A percentile compares a stretch with the other conserved stretches of the same genome.
Evolutionary conservation across 176 grass and related monocot genomes (phyloP).

Genomic region (Carex cristatella): DNA sequence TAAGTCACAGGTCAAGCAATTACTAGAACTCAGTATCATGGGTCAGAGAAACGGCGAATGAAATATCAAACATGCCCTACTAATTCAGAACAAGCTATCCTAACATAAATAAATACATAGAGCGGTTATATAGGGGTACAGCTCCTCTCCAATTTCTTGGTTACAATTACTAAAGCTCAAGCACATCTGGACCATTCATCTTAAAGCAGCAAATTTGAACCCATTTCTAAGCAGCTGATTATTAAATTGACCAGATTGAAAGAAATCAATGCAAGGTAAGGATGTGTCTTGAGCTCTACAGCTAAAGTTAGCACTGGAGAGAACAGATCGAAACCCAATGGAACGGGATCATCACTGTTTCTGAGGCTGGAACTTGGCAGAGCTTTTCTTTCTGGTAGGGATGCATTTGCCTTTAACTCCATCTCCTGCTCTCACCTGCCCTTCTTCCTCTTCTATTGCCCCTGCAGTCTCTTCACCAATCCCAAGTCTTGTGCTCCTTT

Average conservation of each 20-base stretch:
- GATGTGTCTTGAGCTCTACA: background rate
- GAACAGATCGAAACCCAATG: background rate
- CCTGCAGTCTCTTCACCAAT: conserved; percentile 26
- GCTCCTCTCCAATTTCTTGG: background rate
- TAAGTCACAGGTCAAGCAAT: background rate
- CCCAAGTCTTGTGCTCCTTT: conserved; percentile 56
- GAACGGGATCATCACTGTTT: background rate
- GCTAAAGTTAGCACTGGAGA: background rate
- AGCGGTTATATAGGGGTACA: background rate
- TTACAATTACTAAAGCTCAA: background rate
- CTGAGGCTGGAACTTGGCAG: conserved; percentile 25
- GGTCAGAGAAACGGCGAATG: background rate
- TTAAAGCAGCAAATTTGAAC: background rate
- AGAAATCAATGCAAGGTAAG: background rate
- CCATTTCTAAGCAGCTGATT: background rate
- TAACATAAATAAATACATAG: background rate
- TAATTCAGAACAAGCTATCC: background rate
- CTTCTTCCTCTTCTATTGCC: conserved; percentile 13
- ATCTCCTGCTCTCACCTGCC: conserved; percentile 32
- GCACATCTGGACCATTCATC: background rate
- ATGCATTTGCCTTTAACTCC: conserved; percentile 69
- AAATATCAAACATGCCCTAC: conserved; percentile 2
- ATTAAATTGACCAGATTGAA: background rate
- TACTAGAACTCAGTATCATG: conserved; percentile 7
- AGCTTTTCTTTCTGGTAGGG: conserved; percentile 43